These are phyloP conservation scores for Trichophyton equinum DNA, from an alignment of 2,329 filamentous ascomycete species.

Conservation along the genomic window DNA sequence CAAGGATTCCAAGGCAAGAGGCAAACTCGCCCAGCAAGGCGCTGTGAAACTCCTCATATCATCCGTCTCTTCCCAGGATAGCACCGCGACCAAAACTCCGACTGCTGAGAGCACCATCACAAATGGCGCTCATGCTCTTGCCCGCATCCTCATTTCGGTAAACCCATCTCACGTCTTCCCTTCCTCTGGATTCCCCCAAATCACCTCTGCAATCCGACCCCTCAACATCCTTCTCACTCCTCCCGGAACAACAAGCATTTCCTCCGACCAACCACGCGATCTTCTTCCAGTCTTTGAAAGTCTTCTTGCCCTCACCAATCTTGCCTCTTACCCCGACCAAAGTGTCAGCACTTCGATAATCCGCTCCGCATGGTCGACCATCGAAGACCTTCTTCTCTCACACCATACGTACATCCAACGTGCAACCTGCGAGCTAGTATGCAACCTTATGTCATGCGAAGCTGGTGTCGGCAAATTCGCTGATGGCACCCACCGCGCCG, in stretches of 20 bases:
- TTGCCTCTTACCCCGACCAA: conserved; percentile 52
- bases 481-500: conserved; percentile 50
- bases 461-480: conserved; percentile 36
- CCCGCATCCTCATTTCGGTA: conserved; percentile 73
- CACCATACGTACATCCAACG: conserved; percentile 65
- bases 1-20: conserved; percentile 59
- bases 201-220: conserved; percentile 69
- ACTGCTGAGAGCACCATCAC: conserved; percentile 31
- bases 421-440: conserved; percentile 76
- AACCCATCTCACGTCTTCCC: conserved; percentile 78
- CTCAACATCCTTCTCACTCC: conserved; percentile 61
- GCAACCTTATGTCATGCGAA: conserved; percentile 55
- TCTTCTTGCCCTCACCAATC: conserved; percentile 83
- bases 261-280: conserved; percentile 48
- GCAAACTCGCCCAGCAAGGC: conserved; percentile 82
- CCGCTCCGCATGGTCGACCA: conserved; percentile 55
- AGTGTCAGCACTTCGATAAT: conserved; percentile 56
- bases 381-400: conserved; percentile 74
- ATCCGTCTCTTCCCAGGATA: conserved; percentile 39
- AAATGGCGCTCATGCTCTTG: conserved; percentile 65
- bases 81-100: conserved; percentile 28
- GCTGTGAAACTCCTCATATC: conserved; percentile 72
- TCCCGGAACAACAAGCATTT: conserved; percentile 43
- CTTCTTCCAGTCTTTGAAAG: conserved; percentile 82
- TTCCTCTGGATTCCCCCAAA: conserved; percentile 55